phyloP scores from a whole-genome alignment of 169 alveolate species.

The Babesia bovis region DNA sequence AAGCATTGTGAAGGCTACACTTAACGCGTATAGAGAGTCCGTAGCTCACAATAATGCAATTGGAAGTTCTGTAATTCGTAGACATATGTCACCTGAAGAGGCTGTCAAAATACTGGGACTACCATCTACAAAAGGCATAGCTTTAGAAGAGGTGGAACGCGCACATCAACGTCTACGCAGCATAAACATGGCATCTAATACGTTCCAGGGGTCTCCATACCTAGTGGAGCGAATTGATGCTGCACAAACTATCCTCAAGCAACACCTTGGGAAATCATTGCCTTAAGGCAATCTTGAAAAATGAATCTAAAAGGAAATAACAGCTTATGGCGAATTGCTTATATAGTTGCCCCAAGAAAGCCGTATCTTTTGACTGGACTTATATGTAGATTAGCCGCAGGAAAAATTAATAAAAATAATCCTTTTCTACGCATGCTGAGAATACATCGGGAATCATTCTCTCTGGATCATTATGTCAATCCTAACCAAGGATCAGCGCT shows the following conservation, averaged over 20 bases:
- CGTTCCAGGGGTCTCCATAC: constrained; percentile 64
- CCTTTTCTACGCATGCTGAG: constrained; percentile 16
- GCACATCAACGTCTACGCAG: constrained; percentile 55
- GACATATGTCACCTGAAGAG: constrained; percentile 62
- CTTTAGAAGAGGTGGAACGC: constrained; percentile 24
- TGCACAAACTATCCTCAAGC: constrained; percentile 42
- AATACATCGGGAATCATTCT: not conserved
- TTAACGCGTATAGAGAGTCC: constrained; percentile 49
- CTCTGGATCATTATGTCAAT: not conserved
- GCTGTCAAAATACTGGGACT: constrained; percentile 66
- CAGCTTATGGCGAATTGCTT: constrained; percentile 6
- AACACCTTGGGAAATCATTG: constrained; percentile 16
- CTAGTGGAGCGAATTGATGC: constrained; percentile 63
- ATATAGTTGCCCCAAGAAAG: constrained; percentile 15
- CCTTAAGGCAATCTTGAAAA: too few relatives aligned
- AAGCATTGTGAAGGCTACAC: constrained; percentile 58
- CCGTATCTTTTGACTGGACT: constrained; percentile 25
- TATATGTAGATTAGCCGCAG: not conserved
- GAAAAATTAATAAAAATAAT: not conserved
- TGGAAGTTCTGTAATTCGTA: constrained; percentile 7
- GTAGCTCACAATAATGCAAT: constrained; percentile 16
- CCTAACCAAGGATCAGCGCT: not conserved
- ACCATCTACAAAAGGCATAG: constrained; percentile 7
- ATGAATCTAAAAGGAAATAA: not conserved
- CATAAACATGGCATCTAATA: constrained; percentile 49